Base-by-base conservation (phyloP, 176 grass and related monocot species). In the Cenchrus americanus region DNA sequence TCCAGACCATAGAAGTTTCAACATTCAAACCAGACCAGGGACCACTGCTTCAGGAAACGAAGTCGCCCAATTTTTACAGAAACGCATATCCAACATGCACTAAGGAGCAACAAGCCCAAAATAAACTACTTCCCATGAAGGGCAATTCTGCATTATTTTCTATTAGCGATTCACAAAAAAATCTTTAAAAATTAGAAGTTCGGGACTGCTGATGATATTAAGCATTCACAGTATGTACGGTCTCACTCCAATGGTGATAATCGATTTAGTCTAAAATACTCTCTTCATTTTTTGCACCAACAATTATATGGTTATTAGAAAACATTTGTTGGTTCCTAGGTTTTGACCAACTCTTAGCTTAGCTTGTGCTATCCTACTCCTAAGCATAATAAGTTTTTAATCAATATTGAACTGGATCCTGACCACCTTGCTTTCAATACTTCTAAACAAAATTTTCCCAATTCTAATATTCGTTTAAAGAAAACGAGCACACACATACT, bases 311-410 rank as follows among this genome's bases (percentile, higher is more conserved):
- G 12, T 54, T 74, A 37, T 74, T 54, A 12, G 64, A 69, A 24
- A n/a, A 13, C 0, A 66, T 41, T 54, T 4, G n/a, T 5, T 27
- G 10, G 10, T 53, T 54, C 11, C 26, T 9, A 52, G n/a, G 2
- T 66, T 80, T 59, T 74, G 5, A 75, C 32, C 18, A 57, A 53
- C 43, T 54, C 19, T 84, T 59, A 41, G 14, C 49, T 50, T 59
- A 41, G 14, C 49, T 50, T n/a, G 14, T 60, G 6, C 53, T 22
- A 75, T 6, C 17, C 58, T 65, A 23, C 19, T 73, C 10, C 12
- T 37, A 47, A 66, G 22, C 58, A n/a, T 37, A 21, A 67, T 12
- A 60, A 73, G 41, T 81, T 66, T 19, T 52, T 76, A 26, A 62
- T 49, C 7, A 44, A 61, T 23, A 50, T 69, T 83, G 17, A 77